These are phyloP conservation scores for Escovopsis sp. DNA, from an alignment of 2,329 filamentous ascomycete genomes.

Conservation along the genomic window DNA sequence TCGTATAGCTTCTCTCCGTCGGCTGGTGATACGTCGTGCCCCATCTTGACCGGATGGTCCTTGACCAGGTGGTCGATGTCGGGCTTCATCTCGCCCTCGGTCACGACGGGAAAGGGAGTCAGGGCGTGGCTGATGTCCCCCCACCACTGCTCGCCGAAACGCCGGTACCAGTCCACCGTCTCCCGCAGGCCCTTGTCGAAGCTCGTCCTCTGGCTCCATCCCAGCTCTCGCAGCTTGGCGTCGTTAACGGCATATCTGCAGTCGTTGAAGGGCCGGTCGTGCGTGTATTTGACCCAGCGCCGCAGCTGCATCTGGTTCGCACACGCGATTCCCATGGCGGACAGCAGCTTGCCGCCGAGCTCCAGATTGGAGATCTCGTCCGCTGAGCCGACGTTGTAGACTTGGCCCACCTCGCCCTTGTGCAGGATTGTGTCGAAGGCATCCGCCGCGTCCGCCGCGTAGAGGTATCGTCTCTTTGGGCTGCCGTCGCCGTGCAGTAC, in stretches of 20 bases:
- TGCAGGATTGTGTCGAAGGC: constrained; percentile 76
- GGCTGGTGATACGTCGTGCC: constrained; percentile 9
- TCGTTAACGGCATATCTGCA: constrained; percentile 58
- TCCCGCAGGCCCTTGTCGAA: constrained; percentile 47
- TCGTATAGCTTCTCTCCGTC: too few species aligned
- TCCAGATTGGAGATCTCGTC: constrained; percentile 64
- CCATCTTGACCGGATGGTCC: constrained; percentile 17
- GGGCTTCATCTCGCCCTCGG: constrained; percentile 37
- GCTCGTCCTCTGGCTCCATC: constrained; percentile 52
- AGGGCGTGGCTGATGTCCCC: constrained; percentile 54
- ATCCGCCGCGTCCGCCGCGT: constrained; percentile 63
- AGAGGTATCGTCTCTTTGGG: constrained; percentile 61
- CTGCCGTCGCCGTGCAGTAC: constrained; percentile 64
- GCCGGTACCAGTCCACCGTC: constrained; percentile 56
- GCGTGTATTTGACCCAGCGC: constrained; percentile 57
- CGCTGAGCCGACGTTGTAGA: constrained; percentile 69
- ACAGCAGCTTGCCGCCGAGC: constrained; percentile 49
- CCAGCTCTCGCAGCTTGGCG: constrained; percentile 48
- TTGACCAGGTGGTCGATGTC: constrained; percentile 24
- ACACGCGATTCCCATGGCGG: constrained; percentile 41
- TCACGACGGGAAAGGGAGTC: constrained; percentile 50
- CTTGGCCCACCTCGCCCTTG: constrained; percentile 55
- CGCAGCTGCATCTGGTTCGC: constrained; percentile 36
- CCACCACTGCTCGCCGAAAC: constrained; percentile 55
- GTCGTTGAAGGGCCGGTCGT: constrained; percentile 68